A percentile compares a stretch with the other conserved stretches of the same genome.
Conservation (phyloP, 176 grass and related monocot species). For the Lolium rigidum region DNA sequence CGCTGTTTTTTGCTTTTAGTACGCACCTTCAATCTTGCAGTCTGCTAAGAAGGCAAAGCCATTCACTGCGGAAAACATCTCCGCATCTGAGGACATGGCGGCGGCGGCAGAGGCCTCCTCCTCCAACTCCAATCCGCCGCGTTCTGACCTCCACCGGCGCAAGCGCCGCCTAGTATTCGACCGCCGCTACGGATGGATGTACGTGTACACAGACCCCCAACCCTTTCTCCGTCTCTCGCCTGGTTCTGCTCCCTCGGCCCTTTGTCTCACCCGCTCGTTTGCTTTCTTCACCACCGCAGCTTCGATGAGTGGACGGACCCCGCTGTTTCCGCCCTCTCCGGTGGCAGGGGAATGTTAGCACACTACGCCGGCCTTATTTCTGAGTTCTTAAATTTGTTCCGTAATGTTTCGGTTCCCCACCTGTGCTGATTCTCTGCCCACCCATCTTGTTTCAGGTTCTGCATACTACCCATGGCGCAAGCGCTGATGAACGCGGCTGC, state of each 20-base stretch:
- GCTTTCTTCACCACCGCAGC: constrained; percentile 28
- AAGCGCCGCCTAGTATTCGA: constrained; percentile 55
- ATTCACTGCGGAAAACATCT: background rate
- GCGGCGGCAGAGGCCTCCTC: constrained; percentile 12
- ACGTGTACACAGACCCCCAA: background rate
- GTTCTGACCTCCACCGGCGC: constrained; percentile 10
- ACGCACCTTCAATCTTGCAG: too few relatives aligned
- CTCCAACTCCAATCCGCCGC: constrained; percentile 17
- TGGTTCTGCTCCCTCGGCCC: background rate
- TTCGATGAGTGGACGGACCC: constrained; percentile 69
- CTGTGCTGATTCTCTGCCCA: background rate
- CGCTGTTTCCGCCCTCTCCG: constrained; percentile 54
- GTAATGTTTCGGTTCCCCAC: background rate
- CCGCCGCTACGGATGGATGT: constrained; percentile 62
- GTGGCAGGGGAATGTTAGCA: constrained; percentile 61
- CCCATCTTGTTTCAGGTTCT: constrained; percentile 48
- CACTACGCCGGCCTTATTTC: background rate
- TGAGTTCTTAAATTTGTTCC: background rate
- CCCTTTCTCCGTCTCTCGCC: background rate
- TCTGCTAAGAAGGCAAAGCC: background rate
- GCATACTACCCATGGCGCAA: constrained; percentile 45
- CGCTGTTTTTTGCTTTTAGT: too few relatives aligned
- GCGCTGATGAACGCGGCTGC: constrained; percentile 34
- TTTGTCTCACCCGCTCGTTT: background rate
- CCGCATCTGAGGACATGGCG: constrained; percentile 11